phyloP scores from a whole-genome alignment of 805 yeast genomes.

The Lachancea dasiensis region DNA sequence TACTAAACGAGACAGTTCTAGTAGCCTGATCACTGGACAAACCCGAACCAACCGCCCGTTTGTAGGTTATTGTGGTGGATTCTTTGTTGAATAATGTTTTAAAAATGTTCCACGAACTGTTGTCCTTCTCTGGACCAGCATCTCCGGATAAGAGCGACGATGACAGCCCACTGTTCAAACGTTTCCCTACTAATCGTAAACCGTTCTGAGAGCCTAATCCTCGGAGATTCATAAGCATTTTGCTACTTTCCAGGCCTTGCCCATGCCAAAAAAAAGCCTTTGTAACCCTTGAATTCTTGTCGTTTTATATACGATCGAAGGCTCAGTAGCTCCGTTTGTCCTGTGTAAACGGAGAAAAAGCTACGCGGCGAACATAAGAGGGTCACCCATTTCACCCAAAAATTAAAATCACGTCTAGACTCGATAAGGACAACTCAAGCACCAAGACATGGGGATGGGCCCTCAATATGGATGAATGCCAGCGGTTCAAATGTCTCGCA shows the following conservation, averaged over 20 bases:
- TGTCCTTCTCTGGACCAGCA: slow-evolving; percentile 1
- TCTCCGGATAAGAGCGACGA: slow-evolving; percentile 9
- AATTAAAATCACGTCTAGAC: no score
- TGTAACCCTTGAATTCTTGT: no score
- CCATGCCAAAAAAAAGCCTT: no score
- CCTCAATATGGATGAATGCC: no score
- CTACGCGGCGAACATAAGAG: no score
- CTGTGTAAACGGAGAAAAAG: background rate
- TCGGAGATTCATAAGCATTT: no score
- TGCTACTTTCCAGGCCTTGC: background rate
- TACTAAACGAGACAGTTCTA: slow-evolving; percentile 37
- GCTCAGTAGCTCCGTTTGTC: slow-evolving; percentile 2
- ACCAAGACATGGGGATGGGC: no score
- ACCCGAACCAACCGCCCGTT: background rate
- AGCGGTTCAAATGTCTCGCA: no score
- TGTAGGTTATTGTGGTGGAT: slow-evolving; percentile 23
- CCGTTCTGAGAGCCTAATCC: no score
- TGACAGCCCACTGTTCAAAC: slow-evolving; percentile 4
- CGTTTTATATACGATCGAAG: no score
- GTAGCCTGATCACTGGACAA: slow-evolving; percentile 6
- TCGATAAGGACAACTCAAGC: no score
- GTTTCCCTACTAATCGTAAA: background rate
- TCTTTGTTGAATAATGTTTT: slow-evolving; percentile 15
- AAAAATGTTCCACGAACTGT: background rate
- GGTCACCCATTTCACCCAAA: no score